Evolutionary conservation across 2,329 filamentous ascomycete genomes (phyloP).

Genomic region (Beauveria rudraprayagi): DNA sequence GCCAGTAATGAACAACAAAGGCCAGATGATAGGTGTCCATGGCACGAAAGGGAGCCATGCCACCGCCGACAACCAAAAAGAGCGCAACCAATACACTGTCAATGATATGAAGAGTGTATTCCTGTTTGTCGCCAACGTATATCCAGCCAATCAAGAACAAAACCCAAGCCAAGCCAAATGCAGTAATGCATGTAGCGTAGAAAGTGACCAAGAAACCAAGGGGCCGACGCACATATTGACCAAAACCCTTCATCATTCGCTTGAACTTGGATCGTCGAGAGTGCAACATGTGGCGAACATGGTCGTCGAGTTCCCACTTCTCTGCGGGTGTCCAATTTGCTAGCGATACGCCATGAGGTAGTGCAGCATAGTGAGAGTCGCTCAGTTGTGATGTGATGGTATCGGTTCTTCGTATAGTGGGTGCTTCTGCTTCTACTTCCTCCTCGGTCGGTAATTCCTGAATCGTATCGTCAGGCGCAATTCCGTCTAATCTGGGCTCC

Average conservation of each 20-base stretch:
- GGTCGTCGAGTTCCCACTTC: conserved; percentile 70
- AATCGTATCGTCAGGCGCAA: conserved; percentile 17
- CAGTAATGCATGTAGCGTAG: conserved; percentile 73
- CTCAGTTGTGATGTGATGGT: conserved; percentile 62
- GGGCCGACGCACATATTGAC: conserved; percentile 67
- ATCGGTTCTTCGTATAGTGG: conserved; percentile 30
- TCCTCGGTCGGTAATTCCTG: conserved; percentile 16
- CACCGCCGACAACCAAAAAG: conserved; percentile 63
- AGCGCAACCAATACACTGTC: conserved; percentile 64
- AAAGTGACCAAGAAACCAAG: conserved; percentile 77
- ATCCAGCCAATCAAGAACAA: conserved; percentile 90
- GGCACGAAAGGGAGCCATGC: conserved; percentile 64
- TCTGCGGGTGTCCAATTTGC: conserved; percentile 70
- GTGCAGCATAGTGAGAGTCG: conserved; percentile 67
- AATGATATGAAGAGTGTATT: conserved; percentile 62
- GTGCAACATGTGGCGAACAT: conserved; percentile 81
- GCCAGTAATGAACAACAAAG: conserved; percentile 63
- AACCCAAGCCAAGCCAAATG: conserved; percentile 83
- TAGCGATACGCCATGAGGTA: conserved; percentile 65
- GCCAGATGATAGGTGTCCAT: conserved; percentile 86
- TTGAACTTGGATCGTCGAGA: conserved; percentile 74
- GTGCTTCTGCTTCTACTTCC: conserved; percentile 13
- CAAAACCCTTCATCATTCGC: conserved; percentile 69
- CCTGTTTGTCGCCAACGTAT: conserved; percentile 65
- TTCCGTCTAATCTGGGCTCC: conserved; percentile 16